Evolutionary conservation across 2,329 filamentous ascomycete genomes (phyloP), one percentile per base, ranked within the genome.

Genomic region (Claviceps pusilla): DNA sequence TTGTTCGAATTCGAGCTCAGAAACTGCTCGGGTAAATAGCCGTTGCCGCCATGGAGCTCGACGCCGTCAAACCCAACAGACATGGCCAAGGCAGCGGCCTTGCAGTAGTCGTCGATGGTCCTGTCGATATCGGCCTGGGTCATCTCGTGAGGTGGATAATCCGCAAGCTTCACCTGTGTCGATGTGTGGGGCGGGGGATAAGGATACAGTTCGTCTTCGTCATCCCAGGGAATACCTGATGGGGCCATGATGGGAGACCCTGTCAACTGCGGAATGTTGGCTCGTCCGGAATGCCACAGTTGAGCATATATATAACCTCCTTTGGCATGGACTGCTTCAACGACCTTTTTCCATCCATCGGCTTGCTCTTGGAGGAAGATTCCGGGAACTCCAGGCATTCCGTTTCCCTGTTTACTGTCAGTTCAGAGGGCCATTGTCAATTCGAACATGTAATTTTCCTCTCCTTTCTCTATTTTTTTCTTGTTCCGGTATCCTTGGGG

Each of bases 291-390:
- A 12, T 66, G 64, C 69, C 70, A 85, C 0, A 86, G 70, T 65
- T 86, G 83, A n/a, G 74, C 64, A 65, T 76, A 84, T 57, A 84
- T 79, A 61, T 72, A 77, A 43, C 72, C 74, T 46, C 79, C 79
- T 59, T 80, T 78, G 33, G 71, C 71, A 66, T 86, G 83, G 1
- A 86, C 80, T 1, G 75, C 77, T 50, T 79, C 74, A 1, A 77
- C 79, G 33, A 86, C 68, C 54, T 72, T 68, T 14, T 73, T 76
- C 83, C 82, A 86, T 0, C 71, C 76, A 0, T 71, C 71, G 48
- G 78, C 71, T 59, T 84, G 80, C 28, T 69, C 72, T 1, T 72
- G 64, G 46, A 65, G 75, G 59, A 72, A 83, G 60, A 86, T 77
- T 1, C 79, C 80, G 0, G 83, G 81, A 0, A 75, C 73, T 53